Evolutionary conservation across 2,329 filamentous ascomycete species (phyloP).

Genomic region (Pestalotiopsis sp.): DNA sequence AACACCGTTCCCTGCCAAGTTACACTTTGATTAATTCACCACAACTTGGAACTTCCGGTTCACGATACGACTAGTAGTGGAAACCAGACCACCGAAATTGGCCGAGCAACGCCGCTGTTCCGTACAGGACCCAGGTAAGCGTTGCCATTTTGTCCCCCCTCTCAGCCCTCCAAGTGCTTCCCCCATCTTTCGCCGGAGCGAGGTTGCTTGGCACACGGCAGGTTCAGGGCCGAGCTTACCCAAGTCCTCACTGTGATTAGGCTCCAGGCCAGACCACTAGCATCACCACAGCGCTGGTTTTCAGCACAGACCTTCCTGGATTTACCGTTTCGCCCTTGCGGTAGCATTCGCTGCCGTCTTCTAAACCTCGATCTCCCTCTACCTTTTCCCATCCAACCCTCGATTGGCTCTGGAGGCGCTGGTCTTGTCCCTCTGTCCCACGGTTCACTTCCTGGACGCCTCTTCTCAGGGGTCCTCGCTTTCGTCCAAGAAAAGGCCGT

Average conservation of each 20-base stretch:
- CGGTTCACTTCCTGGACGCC: not conserved
- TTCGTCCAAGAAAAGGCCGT: not conserved
- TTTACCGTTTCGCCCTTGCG: constrained; percentile 9
- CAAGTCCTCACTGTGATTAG: not conserved
- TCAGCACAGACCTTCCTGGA: constrained; percentile 15
- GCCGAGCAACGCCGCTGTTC: not conserved
- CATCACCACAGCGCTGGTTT: constrained; percentile 3
- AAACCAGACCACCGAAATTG: not conserved
- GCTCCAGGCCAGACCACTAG: not conserved
- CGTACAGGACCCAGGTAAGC: not conserved
- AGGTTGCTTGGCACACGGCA: constrained; percentile 5
- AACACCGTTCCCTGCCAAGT: not conserved
- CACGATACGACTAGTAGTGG: not conserved
- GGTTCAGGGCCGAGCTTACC: not conserved
- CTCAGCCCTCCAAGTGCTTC: not conserved
- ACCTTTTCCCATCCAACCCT: not conserved
- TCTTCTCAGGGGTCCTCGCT: not conserved
- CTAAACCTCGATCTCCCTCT: constrained; percentile 2
- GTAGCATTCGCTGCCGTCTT: constrained; percentile 5
- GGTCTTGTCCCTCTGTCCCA: not conserved
- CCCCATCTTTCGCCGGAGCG: not conserved
- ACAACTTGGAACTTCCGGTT: not conserved
- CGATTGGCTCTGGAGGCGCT: not conserved
- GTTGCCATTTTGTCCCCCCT: not conserved
- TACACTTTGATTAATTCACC: too few relatives aligned